Percentiles rank a stretch among this genome's conserved stretches.
Conservation (phyloP, 805 yeast species). For the Ogataea haglerorum region DNA sequence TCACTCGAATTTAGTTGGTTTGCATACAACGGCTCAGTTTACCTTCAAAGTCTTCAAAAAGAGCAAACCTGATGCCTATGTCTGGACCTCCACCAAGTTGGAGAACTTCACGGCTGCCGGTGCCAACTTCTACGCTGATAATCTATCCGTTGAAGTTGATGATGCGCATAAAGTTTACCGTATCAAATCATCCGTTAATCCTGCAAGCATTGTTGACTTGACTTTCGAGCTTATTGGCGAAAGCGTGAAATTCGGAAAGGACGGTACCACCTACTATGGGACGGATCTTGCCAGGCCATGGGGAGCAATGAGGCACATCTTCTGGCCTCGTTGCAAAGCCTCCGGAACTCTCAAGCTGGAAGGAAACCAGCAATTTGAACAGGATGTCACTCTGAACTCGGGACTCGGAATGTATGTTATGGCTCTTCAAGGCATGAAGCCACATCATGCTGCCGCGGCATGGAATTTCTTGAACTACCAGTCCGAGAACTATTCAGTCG, state of each 20-base stretch:
- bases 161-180: conserved; percentile 46
- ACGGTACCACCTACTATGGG: conserved; percentile 86
- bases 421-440: conserved; percentile 99
- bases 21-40: conserved; percentile 89
- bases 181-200: conserved; percentile 62
- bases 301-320: conserved; percentile 95
- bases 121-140: conserved; percentile 74
- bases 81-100: conserved; percentile 92
- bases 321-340: conserved; percentile 89
- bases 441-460: conserved; percentile 95
- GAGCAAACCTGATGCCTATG: conserved; percentile 45
- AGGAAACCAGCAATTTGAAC: conserved; percentile 22
- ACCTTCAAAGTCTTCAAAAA: conserved; percentile 77
- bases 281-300: conserved; percentile 81
- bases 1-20: conserved; percentile 86
- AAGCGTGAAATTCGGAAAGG: conserved; percentile 86
- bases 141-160: conserved; percentile 58
- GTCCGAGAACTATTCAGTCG: conserved; percentile 66
- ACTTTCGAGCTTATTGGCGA: conserved; percentile 58
- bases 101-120: conserved; percentile 71
- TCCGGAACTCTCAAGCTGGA: conserved; percentile 59
- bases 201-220: conserved; percentile 69
- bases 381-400: conserved; percentile 28
- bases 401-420: conserved; percentile 78
- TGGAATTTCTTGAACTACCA: conserved; percentile 96